Conservation (phyloP, 75 land plant genomes). For the Picea sitchensis region DNA sequence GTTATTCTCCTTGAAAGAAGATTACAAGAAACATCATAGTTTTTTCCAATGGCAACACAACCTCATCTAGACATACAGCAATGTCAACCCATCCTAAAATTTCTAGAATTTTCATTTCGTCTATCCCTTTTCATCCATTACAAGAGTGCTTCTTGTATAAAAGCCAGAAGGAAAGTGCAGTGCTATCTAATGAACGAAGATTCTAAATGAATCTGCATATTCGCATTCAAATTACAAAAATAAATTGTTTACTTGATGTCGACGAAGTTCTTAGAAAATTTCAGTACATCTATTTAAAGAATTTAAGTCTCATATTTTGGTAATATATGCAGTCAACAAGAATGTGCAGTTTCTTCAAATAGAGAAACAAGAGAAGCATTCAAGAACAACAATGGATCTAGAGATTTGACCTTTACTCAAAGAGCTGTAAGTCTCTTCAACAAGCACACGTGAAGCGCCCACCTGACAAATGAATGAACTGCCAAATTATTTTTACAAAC, state of each 20-base stretch:
- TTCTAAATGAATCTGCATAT: neutral
- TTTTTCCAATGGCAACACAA: neutral
- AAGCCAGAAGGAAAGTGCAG: neutral
- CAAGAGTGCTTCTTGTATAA: too few relatives aligned
- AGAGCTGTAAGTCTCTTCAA: slow-evolving; percentile 54
- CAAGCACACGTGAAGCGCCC: slow-evolving; percentile 54
- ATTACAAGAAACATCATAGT: neutral
- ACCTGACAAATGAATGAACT: slow-evolving; percentile 40
- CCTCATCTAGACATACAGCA: neutral
- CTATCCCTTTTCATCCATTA: neutral
- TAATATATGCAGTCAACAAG: neutral
- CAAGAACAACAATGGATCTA: neutral
- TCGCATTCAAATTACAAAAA: neutral
- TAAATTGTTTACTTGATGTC: neutral
- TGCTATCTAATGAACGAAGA: neutral
- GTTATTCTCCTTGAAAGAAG: neutral
- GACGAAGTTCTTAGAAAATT: neutral
- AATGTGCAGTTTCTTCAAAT: neutral
- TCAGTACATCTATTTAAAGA: neutral
- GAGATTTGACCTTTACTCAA: slow-evolving; percentile 8
- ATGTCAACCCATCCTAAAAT: neutral
- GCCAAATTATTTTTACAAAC: neutral
- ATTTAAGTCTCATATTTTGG: neutral
- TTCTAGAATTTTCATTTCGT: neutral
- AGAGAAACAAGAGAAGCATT: neutral